These are phyloP conservation scores for Mortierella sp. DNA, from an alignment of 371 early-diverging fungal genomes.

Conservation along the genomic window DNA sequence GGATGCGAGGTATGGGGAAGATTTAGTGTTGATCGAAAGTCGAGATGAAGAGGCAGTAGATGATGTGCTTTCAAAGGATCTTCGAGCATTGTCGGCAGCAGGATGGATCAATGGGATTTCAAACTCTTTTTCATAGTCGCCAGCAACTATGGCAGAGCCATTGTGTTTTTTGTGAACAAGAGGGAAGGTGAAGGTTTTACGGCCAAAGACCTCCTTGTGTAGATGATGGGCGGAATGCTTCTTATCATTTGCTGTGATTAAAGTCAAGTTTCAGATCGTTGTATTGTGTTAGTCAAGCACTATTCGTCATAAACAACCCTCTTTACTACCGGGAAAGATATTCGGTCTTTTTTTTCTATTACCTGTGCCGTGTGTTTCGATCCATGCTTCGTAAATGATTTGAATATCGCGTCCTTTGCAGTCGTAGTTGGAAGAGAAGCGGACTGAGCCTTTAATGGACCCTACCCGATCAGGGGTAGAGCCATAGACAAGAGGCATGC, in stretches of 20 bases:
- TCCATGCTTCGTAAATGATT: conserved; percentile 52
- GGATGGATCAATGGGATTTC: conserved; percentile 16
- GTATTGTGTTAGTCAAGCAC: too few relatives aligned
- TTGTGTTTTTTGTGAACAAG: conserved; percentile 35
- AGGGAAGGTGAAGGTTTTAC: conserved; percentile 37
- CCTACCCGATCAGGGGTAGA: conserved; percentile 26
- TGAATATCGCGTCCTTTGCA: conserved; percentile 52
- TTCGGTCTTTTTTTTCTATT: neutral
- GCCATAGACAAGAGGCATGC: conserved; percentile 49
- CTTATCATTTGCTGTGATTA: conserved; percentile 1
- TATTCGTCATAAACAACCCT: too few relatives aligned
- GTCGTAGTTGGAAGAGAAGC: conserved; percentile 46
- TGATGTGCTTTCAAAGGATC: conserved; percentile 12
- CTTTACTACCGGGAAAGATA: too few relatives aligned
- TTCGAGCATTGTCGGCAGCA: neutral
- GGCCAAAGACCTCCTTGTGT: conserved; percentile 21
- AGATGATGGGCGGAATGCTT: conserved; percentile 27
- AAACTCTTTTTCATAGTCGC: conserved; percentile 37
- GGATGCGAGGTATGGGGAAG: neutral
- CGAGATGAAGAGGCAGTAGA: conserved; percentile 6
- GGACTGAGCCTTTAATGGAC: conserved; percentile 36
- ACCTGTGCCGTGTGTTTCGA: conserved; percentile 33
- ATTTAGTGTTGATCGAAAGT: conserved; percentile 25
- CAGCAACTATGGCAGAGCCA: conserved; percentile 30
- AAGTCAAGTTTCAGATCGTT: neutral